phyloP scores from a whole-genome alignment of 768 basidiomycete species.

The Calvatia gigantea region DNA sequence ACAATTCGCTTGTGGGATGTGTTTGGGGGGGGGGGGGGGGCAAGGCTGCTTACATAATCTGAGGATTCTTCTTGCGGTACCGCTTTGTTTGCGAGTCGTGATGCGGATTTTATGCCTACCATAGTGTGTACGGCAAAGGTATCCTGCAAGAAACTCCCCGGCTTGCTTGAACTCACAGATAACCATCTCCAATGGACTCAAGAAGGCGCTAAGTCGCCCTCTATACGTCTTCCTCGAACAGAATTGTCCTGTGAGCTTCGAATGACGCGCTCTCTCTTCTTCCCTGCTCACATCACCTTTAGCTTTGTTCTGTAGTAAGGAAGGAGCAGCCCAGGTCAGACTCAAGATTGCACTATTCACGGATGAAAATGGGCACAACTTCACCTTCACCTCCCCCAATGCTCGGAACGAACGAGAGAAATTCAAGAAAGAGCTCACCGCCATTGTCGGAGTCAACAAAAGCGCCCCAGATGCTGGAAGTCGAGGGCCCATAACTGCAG shows the following conservation, averaged over 20 bases:
- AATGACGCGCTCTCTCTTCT: constrained; percentile 12
- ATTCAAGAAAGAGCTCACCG: constrained; percentile 78
- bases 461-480: constrained; percentile 28
- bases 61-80: constrained; percentile 10
- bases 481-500: constrained; percentile 2
- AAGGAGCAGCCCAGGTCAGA: constrained; percentile 74
- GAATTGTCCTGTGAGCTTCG: constrained; percentile 58
- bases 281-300: constrained; percentile 13
- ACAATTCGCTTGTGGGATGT: too few relatives aligned
- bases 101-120: constrained; percentile 50
- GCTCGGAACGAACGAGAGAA: constrained; percentile 73
- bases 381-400: constrained; percentile 68
- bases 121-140: constrained; percentile 70
- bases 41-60: constrained; percentile 23
- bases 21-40: not conserved
- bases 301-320: constrained; percentile 87
- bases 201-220: constrained; percentile 60
- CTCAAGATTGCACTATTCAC: constrained; percentile 69
- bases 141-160: constrained; percentile 80
- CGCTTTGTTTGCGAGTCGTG: not conserved
- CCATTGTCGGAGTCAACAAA: constrained; percentile 74
- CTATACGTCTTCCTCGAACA: constrained; percentile 57
- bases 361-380: constrained; percentile 76
- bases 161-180: constrained; percentile 72
- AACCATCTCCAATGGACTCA: constrained; percentile 78